These are phyloP conservation scores for Udeniomyces megalosporus DNA, from an alignment of 768 basidiomycete species.

Conservation along the genomic window DNA sequence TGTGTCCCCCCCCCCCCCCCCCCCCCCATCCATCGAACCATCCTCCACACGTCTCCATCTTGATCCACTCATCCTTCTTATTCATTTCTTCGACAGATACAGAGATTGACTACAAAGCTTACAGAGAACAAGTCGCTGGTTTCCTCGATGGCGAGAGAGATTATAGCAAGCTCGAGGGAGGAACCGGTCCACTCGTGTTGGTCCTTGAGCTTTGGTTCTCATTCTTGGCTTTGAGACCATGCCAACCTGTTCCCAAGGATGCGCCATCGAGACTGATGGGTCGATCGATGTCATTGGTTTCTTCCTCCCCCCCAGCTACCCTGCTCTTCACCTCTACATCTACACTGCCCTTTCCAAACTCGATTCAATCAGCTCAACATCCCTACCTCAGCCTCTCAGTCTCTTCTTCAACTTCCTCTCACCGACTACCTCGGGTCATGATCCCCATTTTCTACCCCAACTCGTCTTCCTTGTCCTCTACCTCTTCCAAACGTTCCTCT, in stretches of 20 bases:
- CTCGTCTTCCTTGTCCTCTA: conserved; percentile 65
- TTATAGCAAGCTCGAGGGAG: conserved; percentile 66
- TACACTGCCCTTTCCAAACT: conserved; percentile 53
- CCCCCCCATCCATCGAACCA: not conserved
- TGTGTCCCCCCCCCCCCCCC: conserved; percentile 31
- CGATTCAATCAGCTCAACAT: too few relatives aligned
- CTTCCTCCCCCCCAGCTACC: conserved; percentile 48
- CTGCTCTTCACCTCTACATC: conserved; percentile 77
- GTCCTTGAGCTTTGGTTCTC: too few relatives aligned
- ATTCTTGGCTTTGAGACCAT: not conserved
- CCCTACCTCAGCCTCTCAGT: conserved; percentile 47
- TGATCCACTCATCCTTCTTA: conserved; percentile 14
- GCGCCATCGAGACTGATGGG: not conserved
- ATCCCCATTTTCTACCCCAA: conserved; percentile 38
- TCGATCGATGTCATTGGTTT: not conserved
- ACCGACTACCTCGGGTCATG: conserved; percentile 19
- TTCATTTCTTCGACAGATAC: too few relatives aligned
- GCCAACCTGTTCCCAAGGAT: not conserved
- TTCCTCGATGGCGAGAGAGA: conserved; percentile 68
- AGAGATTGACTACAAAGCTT: conserved; percentile 96
- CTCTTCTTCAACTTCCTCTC: conserved; percentile 40
- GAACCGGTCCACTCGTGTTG: conserved; percentile 85
- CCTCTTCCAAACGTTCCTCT: conserved; percentile 44
- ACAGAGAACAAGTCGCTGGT: conserved; percentile 69
- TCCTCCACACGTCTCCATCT: not conserved